Conservation (phyloP, 2,329 filamentous ascomycete species). For the Phialemoniopsis sp. region DNA sequence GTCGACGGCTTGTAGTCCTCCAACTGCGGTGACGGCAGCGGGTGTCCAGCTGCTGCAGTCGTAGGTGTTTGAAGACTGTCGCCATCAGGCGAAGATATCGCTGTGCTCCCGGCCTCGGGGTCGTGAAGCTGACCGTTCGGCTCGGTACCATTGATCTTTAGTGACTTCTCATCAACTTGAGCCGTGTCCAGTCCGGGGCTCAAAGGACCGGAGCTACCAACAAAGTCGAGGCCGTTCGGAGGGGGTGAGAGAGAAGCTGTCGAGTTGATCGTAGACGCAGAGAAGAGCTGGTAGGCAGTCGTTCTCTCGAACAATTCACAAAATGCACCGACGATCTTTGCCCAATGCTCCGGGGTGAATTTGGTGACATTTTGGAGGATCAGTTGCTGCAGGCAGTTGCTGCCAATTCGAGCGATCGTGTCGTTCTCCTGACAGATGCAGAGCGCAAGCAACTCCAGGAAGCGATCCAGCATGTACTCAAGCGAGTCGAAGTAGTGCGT, state of each 20-base stretch:
- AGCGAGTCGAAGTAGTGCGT: slow-evolving; percentile 97
- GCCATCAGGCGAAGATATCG: slow-evolving; percentile 1
- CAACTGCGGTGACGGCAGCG: slow-evolving; percentile 44
- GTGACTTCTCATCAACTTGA: slow-evolving; percentile 47
- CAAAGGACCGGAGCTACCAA: slow-evolving; percentile 28
- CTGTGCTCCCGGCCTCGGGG: not conserved
- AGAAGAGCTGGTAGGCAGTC: slow-evolving; percentile 93
- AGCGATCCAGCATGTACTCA: slow-evolving; percentile 98
- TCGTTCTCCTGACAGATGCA: slow-evolving; percentile 99
- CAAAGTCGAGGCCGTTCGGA: slow-evolving; percentile 49
- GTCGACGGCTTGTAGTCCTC: slow-evolving; percentile 85
- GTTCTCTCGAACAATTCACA: slow-evolving; percentile 93
- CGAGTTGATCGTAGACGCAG: slow-evolving; percentile 61
- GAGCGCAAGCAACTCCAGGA: slow-evolving; percentile 86
- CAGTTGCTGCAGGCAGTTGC: slow-evolving; percentile 94
- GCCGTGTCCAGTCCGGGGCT: slow-evolving; percentile 32
- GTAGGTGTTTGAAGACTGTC: slow-evolving; percentile 15
- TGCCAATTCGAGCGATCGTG: slow-evolving; percentile 94
- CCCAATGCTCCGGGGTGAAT: slow-evolving; percentile 84
- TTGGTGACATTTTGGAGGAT: slow-evolving; percentile 96
- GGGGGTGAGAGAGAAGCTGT: slow-evolving; percentile 47
- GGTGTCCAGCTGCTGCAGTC: slow-evolving; percentile 13
- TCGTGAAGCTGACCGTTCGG: slow-evolving; percentile 25
- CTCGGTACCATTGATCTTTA: slow-evolving; percentile 56
- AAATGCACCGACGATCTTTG: slow-evolving; percentile 91